phyloP scores from a whole-genome alignment of 768 basidiomycete genomes.

The Dioszegia crocea region DNA sequence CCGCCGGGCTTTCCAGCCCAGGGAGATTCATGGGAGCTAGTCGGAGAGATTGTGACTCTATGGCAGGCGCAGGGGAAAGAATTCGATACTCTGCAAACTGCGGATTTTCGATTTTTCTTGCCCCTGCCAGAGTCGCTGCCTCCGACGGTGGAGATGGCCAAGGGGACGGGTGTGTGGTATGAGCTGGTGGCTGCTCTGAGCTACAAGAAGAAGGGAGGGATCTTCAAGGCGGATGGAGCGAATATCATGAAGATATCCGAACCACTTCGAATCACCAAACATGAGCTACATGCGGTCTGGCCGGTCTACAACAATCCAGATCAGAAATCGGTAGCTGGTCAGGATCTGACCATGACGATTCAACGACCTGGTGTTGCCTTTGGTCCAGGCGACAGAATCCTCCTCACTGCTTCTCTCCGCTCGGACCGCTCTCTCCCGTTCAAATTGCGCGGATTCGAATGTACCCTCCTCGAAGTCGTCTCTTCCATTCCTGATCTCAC shows the following conservation, averaged over 20 bases:
- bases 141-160: conserved; percentile 68
- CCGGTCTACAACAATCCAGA: conserved; percentile 59
- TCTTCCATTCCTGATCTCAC: not conserved
- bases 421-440: conserved; percentile 66
- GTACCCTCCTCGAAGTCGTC: conserved; percentile 70
- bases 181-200: conserved; percentile 85
- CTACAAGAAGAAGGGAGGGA: conserved; percentile 76
- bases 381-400: conserved; percentile 77
- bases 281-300: conserved; percentile 90
- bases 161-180: conserved; percentile 71
- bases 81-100: conserved; percentile 65
- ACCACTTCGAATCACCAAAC: conserved; percentile 80
- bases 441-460: conserved; percentile 76
- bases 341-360: conserved; percentile 66
- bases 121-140: conserved; percentile 90
- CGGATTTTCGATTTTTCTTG: conserved; percentile 79
- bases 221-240: conserved; percentile 75
- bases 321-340: conserved; percentile 25
- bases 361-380: conserved; percentile 74
- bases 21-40: conserved; percentile 36
- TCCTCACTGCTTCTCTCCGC: conserved; percentile 66
- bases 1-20: conserved; percentile 33
- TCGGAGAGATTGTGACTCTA: conserved; percentile 66
- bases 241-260: conserved; percentile 64
- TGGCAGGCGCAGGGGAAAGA: conserved; percentile 69